Base-by-base conservation (phyloP, 1,284 basidiomycete species). In the Sporisorium graminicola region DNA sequence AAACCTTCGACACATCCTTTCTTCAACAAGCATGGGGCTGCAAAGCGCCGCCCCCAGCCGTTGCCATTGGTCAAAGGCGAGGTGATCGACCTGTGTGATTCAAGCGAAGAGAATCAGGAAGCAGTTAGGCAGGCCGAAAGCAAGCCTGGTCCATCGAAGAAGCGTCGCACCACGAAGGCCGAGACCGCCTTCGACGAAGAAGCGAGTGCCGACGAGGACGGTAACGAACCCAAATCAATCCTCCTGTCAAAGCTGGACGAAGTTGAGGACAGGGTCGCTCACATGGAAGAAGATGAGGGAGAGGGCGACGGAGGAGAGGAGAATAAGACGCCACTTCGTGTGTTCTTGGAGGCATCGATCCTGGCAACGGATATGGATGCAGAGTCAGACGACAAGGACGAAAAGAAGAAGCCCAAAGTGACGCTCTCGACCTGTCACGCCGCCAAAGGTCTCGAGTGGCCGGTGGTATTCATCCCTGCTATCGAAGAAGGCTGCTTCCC, bases 391-490 rank as follows among this genome's bases (percentile, higher is more conserved):
- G 88, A 61, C 18, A 55, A 77, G 47, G 68, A 80, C 42, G 64
- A 65, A n/a, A 69, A 69, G 26, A 76, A 92, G 90, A 93, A 91
- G 40, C 70, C 75, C 14, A 78, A 77, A 89, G 94, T 97, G 5
- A 94, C 92, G 0, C 91, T 96, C 47, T 90, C 92, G 0, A 96
- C 94, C 0, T 93, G 93, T 55, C 94, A 97, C 86, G 90, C 93
- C 12, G 93, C 94, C 0, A 97, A 97, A 86, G 94, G 94, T 0
- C 88, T 96, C 7, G 94, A 97, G 85, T 97, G 94, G 93, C 93
- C 93, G 0, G 92, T 93, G 5, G 92, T 94, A 1, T 91, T 94
- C 74, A 87, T 94, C 82, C 42, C 86, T 71, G 59, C 87, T 82
- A 63, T 92, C 13, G 93, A 94, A 82, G 86, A 90, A 50, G 92